Conservation (phyloP, 768 basidiomycete genomes). For the Tulasnella calospora region DNA sequence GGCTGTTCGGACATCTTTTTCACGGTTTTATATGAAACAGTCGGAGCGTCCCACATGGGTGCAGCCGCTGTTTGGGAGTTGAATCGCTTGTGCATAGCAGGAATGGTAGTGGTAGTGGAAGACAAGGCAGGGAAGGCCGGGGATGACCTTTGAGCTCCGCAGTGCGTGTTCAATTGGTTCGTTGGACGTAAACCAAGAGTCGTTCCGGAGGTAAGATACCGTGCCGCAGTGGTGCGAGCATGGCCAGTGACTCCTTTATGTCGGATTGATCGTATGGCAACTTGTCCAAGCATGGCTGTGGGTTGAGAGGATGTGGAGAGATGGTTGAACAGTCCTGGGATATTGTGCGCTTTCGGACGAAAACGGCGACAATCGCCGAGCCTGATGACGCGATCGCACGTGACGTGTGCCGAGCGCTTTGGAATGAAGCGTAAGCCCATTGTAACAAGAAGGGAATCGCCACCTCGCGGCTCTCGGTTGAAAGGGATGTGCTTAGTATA, state of each 20-base stretch:
- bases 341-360: not conserved
- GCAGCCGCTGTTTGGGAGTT: slow-evolving; percentile 5
- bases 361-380: not conserved
- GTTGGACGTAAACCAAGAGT: not conserved
- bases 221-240: not conserved
- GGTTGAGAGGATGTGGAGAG: not conserved
- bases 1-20: slow-evolving; percentile 77
- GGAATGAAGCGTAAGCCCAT: too few species aligned
- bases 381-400: not conserved
- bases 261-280: not conserved
- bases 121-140: not conserved
- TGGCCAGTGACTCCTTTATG: not conserved
- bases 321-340: not conserved
- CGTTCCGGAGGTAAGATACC: slow-evolving; percentile 1
- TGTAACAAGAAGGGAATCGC: too few species aligned
- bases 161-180: not conserved
- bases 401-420: not conserved
- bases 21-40: slow-evolving; percentile 72
- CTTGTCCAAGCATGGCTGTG: not conserved
- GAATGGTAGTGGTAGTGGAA: not conserved
- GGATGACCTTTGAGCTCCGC: not conserved
- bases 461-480: too few species aligned
- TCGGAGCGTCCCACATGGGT: slow-evolving; percentile 58
- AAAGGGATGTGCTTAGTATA: too few species aligned
- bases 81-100: not conserved